phyloP scores from a whole-genome alignment of 2,329 filamentous ascomycete species.

The Paraphaeosphaeria minitans region DNA sequence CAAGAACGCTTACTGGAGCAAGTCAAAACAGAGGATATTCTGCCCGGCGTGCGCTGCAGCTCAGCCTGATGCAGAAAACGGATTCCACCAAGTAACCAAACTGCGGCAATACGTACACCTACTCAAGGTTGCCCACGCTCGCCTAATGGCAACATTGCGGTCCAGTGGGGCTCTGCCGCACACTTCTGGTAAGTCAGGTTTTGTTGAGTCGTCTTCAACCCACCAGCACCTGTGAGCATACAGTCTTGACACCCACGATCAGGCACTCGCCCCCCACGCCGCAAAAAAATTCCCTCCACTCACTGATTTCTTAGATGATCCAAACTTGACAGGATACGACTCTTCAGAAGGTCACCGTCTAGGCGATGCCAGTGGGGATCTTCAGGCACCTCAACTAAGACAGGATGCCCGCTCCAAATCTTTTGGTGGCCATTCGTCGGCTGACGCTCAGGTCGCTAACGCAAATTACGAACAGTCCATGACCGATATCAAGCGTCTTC shows the following conservation, averaged over 20 bases:
- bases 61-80: constrained; percentile 61
- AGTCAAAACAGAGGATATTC: constrained; percentile 69
- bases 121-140: constrained; percentile 85
- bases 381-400: constrained; percentile 61
- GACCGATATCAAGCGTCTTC: constrained; percentile 88
- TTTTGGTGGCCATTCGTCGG: constrained; percentile 65
- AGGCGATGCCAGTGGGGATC: constrained; percentile 52
- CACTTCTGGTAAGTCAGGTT: constrained; percentile 60
- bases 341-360: constrained; percentile 67
- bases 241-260: constrained; percentile 38
- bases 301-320: constrained; percentile 63
- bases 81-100: constrained; percentile 78
- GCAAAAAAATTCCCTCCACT: constrained; percentile 37
- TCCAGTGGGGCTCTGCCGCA: constrained; percentile 80
- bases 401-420: constrained; percentile 76
- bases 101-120: constrained; percentile 95
- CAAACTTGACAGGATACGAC: constrained; percentile 69
- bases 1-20: constrained; percentile 72
- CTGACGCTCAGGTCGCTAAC: constrained; percentile 59
- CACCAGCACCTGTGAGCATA: constrained; percentile 21
- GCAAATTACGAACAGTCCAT: constrained; percentile 89
- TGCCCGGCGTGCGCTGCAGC: constrained; percentile 71
- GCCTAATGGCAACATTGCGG: constrained; percentile 84
- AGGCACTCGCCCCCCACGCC: constrained; percentile 35
- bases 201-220: constrained; percentile 11